Base-by-base conservation (phyloP, 306 rosid genomes). In the Phaseolus lunatus region DNA sequence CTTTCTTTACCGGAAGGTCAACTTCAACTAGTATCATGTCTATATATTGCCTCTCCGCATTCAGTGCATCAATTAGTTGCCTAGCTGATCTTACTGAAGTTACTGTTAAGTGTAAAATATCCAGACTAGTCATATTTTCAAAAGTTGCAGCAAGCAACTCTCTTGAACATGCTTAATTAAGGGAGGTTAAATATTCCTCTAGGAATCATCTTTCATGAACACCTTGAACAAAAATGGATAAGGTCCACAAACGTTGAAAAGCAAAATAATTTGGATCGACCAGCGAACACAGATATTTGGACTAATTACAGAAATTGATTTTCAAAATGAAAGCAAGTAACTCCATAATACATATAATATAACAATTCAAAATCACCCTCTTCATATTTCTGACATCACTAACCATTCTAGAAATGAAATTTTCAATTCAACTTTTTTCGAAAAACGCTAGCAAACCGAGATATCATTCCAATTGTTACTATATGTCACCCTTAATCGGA, bases 61-160 rank as follows among this genome's bases (percentile, higher is more conserved):
- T 96, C 87, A 96, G 81, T 41, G 99, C 99, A 84, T 91, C 97
- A 72, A 96, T 96, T 39, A 96, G 94, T 78, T 96, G 97, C 59
- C 98, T 87, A 20, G 96, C 90, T 33, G 98, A 92, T 84, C 57
- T 96, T 59, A 91, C 97, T 1, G 90, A 81, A 50, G 83, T 91
- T 70, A 96, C 98, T 96, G 91, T 45, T 31, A 78, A 84, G 66
- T 73, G 83, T 3, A 37, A 27, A 70, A 80, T 75, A 70, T 14
- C 23, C 50, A 48, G 16, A 13, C 48, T 12, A 43, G 48, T 43
- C 16, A 43, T 11, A 43, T 43, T 43, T 64, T 61, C 35, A 66
- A 54, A 56, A 53, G 16, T 80, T 76, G 75, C 72, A 68, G 31
- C 68, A 66, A 23, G 49, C 66, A 53, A 45, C 61, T n/a, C 15